Percentiles rank a stretch among this genome's conserved stretches.
These are phyloP conservation scores for Calvatia gigantea DNA, from an alignment of 768 basidiomycete genomes.

Conservation along the genomic window DNA sequence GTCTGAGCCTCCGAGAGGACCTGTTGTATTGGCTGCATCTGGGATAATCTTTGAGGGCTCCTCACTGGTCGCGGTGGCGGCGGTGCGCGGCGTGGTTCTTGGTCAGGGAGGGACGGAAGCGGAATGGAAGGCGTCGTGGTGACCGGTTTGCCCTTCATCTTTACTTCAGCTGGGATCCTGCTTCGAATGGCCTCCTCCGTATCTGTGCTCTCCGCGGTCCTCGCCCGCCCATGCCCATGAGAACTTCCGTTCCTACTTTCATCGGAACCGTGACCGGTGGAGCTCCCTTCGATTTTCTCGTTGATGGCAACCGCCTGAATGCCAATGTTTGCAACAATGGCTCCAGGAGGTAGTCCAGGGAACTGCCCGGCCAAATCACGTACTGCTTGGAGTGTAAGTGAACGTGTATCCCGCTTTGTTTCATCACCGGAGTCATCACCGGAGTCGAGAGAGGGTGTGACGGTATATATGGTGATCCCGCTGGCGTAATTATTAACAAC, in stretches of 20 bases:
- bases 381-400: slow-evolving; percentile 36
- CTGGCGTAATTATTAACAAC: slow-evolving; percentile 4
- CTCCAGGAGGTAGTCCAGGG: slow-evolving; percentile 32
- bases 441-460: slow-evolving; percentile 1
- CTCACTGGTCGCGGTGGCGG: not conserved
- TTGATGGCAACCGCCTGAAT: slow-evolving; percentile 6
- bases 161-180: slow-evolving; percentile 12
- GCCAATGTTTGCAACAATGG: slow-evolving; percentile 7
- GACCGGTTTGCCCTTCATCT: slow-evolving; percentile 8
- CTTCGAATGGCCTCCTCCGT: slow-evolving; percentile 17
- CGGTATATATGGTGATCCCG: slow-evolving; percentile 3
- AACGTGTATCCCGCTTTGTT: slow-evolving; percentile 4
- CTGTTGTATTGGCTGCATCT: not conserved
- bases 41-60: not conserved
- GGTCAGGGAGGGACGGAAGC: not conserved
- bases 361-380: slow-evolving; percentile 52
- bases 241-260: slow-evolving; percentile 10
- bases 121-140: not conserved
- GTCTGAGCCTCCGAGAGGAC: not conserved
- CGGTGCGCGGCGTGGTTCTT: not conserved
- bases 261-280: not conserved
- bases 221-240: slow-evolving; percentile 1
- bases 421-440: not conserved
- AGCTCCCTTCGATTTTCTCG: not conserved
- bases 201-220: slow-evolving; percentile 16